Evolutionary conservation across 371 early-diverging fungal genomes (phyloP), one percentile per base, ranked within the genome.

Genomic region (Encephalitozoon hellem): DNA sequence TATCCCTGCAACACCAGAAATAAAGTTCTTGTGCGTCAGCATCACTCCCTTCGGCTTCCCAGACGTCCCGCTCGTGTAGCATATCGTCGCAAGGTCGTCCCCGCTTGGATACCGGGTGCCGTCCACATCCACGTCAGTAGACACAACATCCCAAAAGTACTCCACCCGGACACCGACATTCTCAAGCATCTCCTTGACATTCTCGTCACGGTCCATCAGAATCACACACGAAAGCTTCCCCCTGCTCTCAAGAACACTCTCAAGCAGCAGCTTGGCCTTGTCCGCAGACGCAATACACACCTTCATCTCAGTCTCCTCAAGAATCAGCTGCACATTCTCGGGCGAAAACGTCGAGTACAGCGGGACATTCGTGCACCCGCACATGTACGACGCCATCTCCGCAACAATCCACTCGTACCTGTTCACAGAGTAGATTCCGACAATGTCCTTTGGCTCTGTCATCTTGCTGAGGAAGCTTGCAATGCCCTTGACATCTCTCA

Each of bases 271-370:
- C 51, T 82, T 71, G 9, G 88, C 83, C 76, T 94, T 94, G 83
- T 94, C 93, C 54, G 87, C 79, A 49, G 91, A 90, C 39, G 89
- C 88, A 30, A 93, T 84, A 21, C 93, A 83, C 4, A 88, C 84
- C n/a, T 89, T 80, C 74, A 91, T 86, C 76, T 91, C 90, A 1
- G 90, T 88, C 77, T 91, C 88, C 76, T 88, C 88, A 39, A 91
- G 80, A 77, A 92, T 90, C 79, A 87, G 89, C 77, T 90, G 89
- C 74, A 91, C 87, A 4, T 90, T 89, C 38, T 88, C 88, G 11
- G 87, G 86, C n/a, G 94, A 94, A 18, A 95, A 88, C 4, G 95
- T 95, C 81, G 95, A 94, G 83, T 95, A 95, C 41, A 97, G 86
- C 2, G 96, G 94, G 45, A 88, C 89, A 67, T 83, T 80, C 69